Base-by-base conservation (phyloP, 345 rosid genomes). In the Gossypium sturtianum region DNA sequence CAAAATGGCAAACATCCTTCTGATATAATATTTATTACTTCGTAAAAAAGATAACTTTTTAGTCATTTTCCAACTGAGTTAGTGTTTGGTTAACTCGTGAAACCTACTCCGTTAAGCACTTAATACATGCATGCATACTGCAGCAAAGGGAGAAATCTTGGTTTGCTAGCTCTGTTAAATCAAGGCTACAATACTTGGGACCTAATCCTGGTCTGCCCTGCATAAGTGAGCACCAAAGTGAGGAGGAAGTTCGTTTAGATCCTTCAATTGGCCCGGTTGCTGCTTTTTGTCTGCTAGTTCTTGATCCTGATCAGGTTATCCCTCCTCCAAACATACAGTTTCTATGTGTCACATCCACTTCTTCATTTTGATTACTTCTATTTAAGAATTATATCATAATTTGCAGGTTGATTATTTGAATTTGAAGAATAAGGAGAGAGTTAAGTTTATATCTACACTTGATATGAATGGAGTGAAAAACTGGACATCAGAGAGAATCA, bases 401-500 rank as follows among this genome's bases (percentile, higher is more conserved):
- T 78, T 74, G 57, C 86, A 92, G 97, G 95, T 91, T 82, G 97
- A 92, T 83, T 94, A 91, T 83, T 78, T 89, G 87, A 91, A 92
- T 81, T 84, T 94, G 85, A 94, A 88, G 92, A 94, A 81, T 51
- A 87, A 86, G 66, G 85, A 86, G 82, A 89, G 97, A 82, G 74
- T 88, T 78, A 45, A 69, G 69, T 91, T 83, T 77, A 85, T 88
- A 41, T 86, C 84, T 4, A 82, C 56, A 43, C 72, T 48, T 72
- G 81, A 75, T 73, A 79, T 66, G 66, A 62, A 74, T 60, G 89
- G 86, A 79, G 87, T 74, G 69, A 88, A 86, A 66, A 74, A 76
- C 76, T 91, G 97, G 97, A 83, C 87, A 77, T 80, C 84, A 58
- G 89, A 83, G 85, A 87, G 74, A 77, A 82, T 89, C 79, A 89